Conservation (phyloP, 768 basidiomycete genomes). For the Amyloporia xantha region DNA sequence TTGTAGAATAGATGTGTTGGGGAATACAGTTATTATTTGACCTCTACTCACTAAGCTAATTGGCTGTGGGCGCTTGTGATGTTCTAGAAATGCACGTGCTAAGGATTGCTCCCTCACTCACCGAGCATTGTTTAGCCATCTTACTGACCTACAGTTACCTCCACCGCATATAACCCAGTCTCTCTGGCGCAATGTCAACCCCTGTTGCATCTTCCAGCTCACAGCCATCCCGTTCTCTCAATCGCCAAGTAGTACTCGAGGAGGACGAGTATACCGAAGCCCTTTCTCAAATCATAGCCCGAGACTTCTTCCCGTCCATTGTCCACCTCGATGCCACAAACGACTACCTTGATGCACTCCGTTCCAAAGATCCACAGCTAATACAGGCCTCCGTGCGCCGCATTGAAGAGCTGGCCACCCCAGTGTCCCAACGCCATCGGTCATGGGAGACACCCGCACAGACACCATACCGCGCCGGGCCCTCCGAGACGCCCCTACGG, state of each 20-base stretch:
- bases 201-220: constrained; percentile 23
- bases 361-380: constrained; percentile 68
- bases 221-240: constrained; percentile 47
- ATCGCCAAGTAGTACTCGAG: constrained; percentile 65
- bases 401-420: constrained; percentile 59
- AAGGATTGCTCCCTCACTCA: too few species aligned
- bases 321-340: constrained; percentile 86
- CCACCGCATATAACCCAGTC: too few species aligned
- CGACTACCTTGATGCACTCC: constrained; percentile 74
- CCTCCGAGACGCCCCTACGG: constrained; percentile 62
- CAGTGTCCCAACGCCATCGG: constrained; percentile 30
- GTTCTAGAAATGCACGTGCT: too few species aligned
- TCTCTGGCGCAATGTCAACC: constrained; percentile 4
- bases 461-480: constrained; percentile 57
- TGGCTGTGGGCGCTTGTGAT: too few species aligned
- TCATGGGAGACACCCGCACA: constrained; percentile 44
- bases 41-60: too few species aligned
- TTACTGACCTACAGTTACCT: too few species aligned
- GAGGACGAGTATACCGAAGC: constrained; percentile 95
- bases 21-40: too few species aligned
- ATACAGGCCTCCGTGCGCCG: constrained; percentile 71
- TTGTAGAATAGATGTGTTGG: too few species aligned
- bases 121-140: too few species aligned
- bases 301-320: constrained; percentile 97
- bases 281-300: constrained; percentile 86